These are phyloP conservation scores for Sugiyamaella xylanicola DNA, from an alignment of 1,139 yeast genomes.

Conservation along the genomic window DNA sequence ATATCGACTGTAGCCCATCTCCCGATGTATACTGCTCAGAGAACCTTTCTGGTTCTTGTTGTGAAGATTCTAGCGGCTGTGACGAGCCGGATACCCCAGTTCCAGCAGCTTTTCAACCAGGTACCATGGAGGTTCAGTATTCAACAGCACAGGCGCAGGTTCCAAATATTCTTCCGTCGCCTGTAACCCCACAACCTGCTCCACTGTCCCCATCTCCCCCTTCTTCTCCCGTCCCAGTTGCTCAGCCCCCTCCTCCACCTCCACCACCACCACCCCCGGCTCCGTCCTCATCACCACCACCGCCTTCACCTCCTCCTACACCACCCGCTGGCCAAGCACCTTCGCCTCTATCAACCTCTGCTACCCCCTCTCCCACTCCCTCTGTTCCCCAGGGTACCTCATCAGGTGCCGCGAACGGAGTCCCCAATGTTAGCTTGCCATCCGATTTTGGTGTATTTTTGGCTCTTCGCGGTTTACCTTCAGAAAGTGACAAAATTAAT, in stretches of 20 bases:
- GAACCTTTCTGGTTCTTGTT: neutral
- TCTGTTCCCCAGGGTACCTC: neutral
- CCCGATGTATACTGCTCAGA: neutral
- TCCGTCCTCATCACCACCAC: neutral
- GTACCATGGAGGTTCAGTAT: neutral
- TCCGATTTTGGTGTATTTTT: slow-evolving; percentile 9
- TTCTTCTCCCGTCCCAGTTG: neutral
- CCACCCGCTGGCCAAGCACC: neutral
- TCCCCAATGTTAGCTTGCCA: neutral
- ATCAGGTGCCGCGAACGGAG: neutral
- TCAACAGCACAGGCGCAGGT: neutral
- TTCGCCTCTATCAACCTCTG: neutral
- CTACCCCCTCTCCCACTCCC: neutral
- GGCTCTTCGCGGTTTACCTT: slow-evolving; percentile 24
- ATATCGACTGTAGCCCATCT: neutral
- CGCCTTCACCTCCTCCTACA: slow-evolving; percentile 5
- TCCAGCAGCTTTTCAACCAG: neutral
- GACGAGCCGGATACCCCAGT: neutral
- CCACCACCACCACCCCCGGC: neutral
- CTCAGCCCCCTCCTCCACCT: neutral
- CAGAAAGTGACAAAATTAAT: slow-evolving; percentile 25
- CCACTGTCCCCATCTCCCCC: slow-evolving; percentile 4
- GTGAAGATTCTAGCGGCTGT: neutral
- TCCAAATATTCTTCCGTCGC: neutral
- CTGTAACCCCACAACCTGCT: neutral